A percentile compares a stretch with the other conserved stretches of the same genome.
Conservation (phyloP, 148 eudicot genomes). For the Rhododendron griersonianum region DNA sequence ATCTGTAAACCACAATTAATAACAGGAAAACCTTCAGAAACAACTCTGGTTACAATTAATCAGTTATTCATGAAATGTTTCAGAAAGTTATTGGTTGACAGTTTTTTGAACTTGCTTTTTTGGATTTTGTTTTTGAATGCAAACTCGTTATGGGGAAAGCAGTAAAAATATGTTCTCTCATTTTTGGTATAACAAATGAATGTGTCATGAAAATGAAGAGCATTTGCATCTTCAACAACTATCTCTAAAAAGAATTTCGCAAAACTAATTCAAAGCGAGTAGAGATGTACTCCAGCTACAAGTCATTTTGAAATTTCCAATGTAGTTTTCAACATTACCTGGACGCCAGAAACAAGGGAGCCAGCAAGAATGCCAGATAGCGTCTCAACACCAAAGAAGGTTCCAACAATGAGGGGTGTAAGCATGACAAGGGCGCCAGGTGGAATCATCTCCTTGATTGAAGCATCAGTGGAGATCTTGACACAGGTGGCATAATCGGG, state of each 20-base stretch:
- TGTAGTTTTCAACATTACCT: constrained; percentile 23
- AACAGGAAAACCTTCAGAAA: neutral
- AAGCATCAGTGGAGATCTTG: constrained; percentile 53
- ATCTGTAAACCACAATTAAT: constrained; percentile 29
- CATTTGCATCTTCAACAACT: neutral
- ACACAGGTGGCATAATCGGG: constrained; percentile 56
- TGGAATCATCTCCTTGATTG: constrained; percentile 55
- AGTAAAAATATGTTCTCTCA: neutral
- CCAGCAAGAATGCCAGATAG: constrained; percentile 59
- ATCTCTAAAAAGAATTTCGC: neutral
- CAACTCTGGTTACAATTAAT: neutral
- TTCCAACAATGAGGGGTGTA: constrained; percentile 50
- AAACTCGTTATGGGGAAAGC: neutral
- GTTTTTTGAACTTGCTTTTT: neutral
- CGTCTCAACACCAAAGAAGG: constrained; percentile 46
- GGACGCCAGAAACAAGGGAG: constrained; percentile 53
- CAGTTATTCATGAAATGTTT: neutral
- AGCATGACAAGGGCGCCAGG: constrained; percentile 56
- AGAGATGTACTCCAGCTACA: neutral
- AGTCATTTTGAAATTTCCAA: neutral
- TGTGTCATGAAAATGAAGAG: neutral
- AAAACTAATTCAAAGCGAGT: neutral
- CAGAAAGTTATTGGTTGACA: neutral
- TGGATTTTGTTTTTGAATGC: neutral
- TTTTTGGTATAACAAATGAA: neutral